These are phyloP conservation scores for Stylonectria norvegica DNA, from an alignment of 2,329 filamentous ascomycete genomes.

Conservation along the genomic window DNA sequence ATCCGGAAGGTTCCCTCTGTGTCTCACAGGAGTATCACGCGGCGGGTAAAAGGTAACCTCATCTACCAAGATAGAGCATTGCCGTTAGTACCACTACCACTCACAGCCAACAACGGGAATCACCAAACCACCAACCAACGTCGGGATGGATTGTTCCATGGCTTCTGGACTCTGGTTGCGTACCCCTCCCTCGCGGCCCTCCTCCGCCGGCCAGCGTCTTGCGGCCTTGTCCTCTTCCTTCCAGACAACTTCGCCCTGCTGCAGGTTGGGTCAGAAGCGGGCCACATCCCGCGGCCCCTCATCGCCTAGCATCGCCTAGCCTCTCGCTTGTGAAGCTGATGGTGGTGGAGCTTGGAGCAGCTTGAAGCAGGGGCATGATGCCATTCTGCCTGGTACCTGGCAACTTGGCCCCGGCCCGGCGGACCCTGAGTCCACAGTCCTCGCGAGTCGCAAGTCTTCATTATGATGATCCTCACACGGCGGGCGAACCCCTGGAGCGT, in stretches of 20 bases:
- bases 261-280: constrained; percentile 2
- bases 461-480: constrained; percentile 12
- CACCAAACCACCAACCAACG: background rate
- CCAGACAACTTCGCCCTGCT: constrained; percentile 1
- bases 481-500: constrained; percentile 3
- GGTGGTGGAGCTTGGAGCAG: background rate
- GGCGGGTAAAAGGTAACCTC: no score
- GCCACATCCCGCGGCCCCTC: constrained; percentile 2
- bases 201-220: constrained; percentile 1
- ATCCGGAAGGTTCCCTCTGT: no score
- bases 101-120: background rate
- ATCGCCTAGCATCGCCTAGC: constrained; percentile 1
- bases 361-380: constrained; percentile 5
- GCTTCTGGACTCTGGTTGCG: constrained; percentile 6
- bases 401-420: background rate
- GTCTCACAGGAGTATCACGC: no score
- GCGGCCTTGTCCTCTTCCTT: no score
- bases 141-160: constrained; percentile 12
- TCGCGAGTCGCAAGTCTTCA: no score
- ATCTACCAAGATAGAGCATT: no score
- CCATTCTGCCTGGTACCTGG: constrained; percentile 1
- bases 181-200: background rate
- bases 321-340: background rate
- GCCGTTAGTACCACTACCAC: background rate
- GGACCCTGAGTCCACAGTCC: background rate